Conservation (phyloP, 2,329 filamentous ascomycete species). For the Claviceps maximensis region DNA sequence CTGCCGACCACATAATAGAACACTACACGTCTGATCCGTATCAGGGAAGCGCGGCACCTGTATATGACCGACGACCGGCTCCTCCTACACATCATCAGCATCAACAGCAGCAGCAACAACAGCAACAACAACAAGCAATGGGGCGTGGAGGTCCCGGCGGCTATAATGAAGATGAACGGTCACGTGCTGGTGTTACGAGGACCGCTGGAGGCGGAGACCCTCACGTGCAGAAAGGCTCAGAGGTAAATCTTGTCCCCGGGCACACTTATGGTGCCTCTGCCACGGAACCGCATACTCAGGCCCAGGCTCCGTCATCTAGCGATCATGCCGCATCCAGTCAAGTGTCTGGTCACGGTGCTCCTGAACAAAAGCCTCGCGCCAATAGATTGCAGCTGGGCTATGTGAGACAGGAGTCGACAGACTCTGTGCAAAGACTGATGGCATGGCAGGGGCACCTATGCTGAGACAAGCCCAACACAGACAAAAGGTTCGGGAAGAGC, state of each 20-base stretch:
- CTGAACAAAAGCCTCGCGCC: constrained; percentile 12
- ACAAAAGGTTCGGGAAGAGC: constrained; percentile 14
- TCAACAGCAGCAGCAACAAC: constrained; percentile 9
- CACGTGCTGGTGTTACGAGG: constrained; percentile 67
- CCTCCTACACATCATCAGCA: constrained; percentile 5
- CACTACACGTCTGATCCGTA: constrained; percentile 20
- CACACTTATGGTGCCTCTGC: constrained; percentile 43
- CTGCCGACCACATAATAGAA: constrained; percentile 26
- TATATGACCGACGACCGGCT: constrained; percentile 6
- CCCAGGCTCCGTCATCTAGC: constrained; percentile 11
- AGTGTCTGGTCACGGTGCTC: constrained; percentile 19
- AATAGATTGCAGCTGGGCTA: constrained; percentile 19
- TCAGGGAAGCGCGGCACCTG: constrained; percentile 9
- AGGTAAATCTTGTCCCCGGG: constrained; percentile 78
- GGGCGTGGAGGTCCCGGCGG: constrained; percentile 38
- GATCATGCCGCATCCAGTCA: constrained; percentile 9
- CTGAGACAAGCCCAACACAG: constrained; percentile 25
- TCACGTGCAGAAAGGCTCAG: constrained; percentile 13
- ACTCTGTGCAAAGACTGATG: constrained; percentile 49
- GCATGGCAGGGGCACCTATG: constrained; percentile 56
- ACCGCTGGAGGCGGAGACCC: constrained; percentile 50
- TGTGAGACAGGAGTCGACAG: constrained; percentile 34
- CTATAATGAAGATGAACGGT: constrained; percentile 44
- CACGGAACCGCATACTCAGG: constrained; percentile 18
- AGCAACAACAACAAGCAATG: constrained; percentile 13